Evolutionary conservation across 495 filamentous ascomycete genomes (phyloP).

Genomic region (Penicillium coffeae): DNA sequence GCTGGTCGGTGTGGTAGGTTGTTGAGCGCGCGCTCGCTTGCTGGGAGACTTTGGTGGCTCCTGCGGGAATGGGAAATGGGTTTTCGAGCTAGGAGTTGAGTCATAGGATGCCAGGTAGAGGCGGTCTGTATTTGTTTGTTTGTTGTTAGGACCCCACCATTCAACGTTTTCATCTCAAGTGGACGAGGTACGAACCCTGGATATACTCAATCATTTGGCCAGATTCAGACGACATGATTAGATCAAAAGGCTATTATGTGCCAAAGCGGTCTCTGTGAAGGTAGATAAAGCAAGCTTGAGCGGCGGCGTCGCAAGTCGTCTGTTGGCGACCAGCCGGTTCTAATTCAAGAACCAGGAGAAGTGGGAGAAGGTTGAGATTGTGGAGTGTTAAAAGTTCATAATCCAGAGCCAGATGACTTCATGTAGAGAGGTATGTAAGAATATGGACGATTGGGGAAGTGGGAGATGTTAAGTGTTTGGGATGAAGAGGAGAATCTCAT

Average conservation of each 20-base stretch:
- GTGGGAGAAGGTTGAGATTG: conserved; percentile 6
- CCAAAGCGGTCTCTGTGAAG: too few species aligned
- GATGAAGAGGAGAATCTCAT: conserved; percentile 29
- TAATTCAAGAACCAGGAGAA: conserved; percentile 8
- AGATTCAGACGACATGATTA: conserved; percentile 35
- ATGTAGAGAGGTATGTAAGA: conserved; percentile 8
- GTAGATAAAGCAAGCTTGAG: conserved; percentile 5
- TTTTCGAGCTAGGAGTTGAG: conserved; percentile 69
- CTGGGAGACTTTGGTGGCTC: conserved; percentile 60
- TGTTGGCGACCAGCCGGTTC: background rate
- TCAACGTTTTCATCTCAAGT: background rate
- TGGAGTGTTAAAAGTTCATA: conserved; percentile 21
- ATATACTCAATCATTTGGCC: conserved; percentile 76
- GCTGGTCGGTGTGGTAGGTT: conserved; percentile 49
- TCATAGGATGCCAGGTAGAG: conserved; percentile 93
- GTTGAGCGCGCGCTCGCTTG: conserved; percentile 69
- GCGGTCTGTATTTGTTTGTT: conserved; percentile 62
- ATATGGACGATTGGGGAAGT: conserved; percentile 7
- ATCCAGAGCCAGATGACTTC: conserved; percentile 6
- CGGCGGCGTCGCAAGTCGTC: conserved; percentile 2
- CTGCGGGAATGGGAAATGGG: conserved; percentile 79
- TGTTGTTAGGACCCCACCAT: conserved; percentile 11
- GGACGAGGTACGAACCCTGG: conserved; percentile 50
- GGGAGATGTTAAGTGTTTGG: conserved; percentile 15
- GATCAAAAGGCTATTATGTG: conserved; percentile 4